Base-by-base conservation (phyloP, 192 early-diverging fungal species). In the Backusella macrospora region DNA sequence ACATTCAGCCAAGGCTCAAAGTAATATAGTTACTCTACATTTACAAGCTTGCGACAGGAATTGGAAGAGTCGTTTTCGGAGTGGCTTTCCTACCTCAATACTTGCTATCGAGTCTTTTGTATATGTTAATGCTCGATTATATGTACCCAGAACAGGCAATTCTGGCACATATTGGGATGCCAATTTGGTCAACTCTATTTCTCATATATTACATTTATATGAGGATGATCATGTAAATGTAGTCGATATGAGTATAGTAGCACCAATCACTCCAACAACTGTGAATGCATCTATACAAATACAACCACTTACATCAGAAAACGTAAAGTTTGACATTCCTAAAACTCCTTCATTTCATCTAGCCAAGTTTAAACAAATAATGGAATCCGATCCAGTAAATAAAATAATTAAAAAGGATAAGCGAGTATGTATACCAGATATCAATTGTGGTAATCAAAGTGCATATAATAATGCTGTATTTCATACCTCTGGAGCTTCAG, bases 151-250 rank as follows among this genome's bases (percentile, higher is more conserved):
- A 59, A 26, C 52, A 59, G 26, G 52, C 12, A 23, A 59, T 7
- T 6, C 18, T 23, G 13, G 52, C 12, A 23, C 1, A 34, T 34
- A 34, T 12, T 59, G 21, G 52, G 18, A 59, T 59, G 26, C 10
- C 52, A 10, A 59, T 59, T 3, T 59, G 18, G 10, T 59, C 21
- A 29, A 23, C 26, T 59, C 21, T 59, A 59, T 59, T 59, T 59
- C 52, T 59, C 52, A 59, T 59, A 59, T 59, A 59, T 59, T 59
- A 59, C 18, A 59, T 59, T 59, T 26, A 59, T 29, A 59, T 59
- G 52, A 59, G 52, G 26, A 59, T 59, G 52, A 59, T 59, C 4
- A 9, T 59, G 7, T 59, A 23, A 59, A 13, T 23, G 9, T 23
- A 23, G 26, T 23, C 26, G n/a, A 59, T 12, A 26, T 59, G 52